These are phyloP conservation scores for Neurospora sp. DNA, from an alignment of 495 filamentous ascomycete species.

Conservation along the genomic window DNA sequence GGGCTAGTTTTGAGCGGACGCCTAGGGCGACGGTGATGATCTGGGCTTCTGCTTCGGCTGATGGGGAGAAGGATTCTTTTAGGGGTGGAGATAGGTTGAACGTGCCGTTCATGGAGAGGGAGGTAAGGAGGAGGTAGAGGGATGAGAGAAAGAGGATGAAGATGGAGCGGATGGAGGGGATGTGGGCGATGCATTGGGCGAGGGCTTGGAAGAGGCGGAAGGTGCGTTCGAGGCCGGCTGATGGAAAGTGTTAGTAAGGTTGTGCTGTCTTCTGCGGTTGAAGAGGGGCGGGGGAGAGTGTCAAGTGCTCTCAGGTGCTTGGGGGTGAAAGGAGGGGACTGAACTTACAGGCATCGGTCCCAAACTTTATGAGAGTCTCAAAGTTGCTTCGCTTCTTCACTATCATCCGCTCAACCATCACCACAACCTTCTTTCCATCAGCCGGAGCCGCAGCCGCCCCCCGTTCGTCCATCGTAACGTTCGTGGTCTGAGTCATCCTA, in stretches of 20 bases:
- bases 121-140: slow-evolving; percentile 14
- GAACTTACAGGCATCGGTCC: slow-evolving; percentile 33
- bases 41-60: neutral
- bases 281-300: neutral
- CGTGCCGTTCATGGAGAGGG: neutral
- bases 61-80: neutral
- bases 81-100: neutral
- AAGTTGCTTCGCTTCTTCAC: slow-evolving; percentile 11
- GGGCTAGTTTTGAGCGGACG: slow-evolving; percentile 21
- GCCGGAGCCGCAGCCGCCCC: neutral
- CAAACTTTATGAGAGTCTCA: slow-evolving; percentile 32
- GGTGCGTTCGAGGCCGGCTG: slow-evolving; percentile 52
- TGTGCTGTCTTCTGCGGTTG: neutral
- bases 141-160: slow-evolving; percentile 9
- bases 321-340: neutral
- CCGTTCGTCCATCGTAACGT: neutral
- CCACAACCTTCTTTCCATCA: neutral
- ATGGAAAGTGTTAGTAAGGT: slow-evolving; percentile 1
- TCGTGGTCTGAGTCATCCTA: neutral
- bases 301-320: neutral
- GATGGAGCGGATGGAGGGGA: slow-evolving; percentile 31
- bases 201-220: slow-evolving; percentile 51
- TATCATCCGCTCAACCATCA: slow-evolving; percentile 3
- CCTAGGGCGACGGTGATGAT: slow-evolving; percentile 9
- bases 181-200: slow-evolving; percentile 25